Evolutionary conservation across 1,139 yeast genomes (phyloP), one percentile per base, ranked within the genome.

Genomic region (Sugiyamaella japonica): DNA sequence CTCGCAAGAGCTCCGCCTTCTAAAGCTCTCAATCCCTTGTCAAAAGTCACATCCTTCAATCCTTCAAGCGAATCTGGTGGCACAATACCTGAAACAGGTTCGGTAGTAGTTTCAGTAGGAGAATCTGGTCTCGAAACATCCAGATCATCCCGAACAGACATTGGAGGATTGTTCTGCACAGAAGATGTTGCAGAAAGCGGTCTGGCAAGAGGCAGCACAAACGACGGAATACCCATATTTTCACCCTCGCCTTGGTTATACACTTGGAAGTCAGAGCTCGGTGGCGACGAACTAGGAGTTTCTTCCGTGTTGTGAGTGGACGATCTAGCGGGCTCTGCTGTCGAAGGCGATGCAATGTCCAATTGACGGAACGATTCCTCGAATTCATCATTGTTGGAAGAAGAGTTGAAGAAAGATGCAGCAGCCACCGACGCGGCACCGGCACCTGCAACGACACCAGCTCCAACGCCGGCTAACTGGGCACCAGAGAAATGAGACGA

Each of bases 161-260:
- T 81, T 0, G 97, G 91, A 1, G 97, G 90, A 68, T 91, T 90
- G 71, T 90, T 90, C 64, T 88, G 95, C 16, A 90, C 95, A 54
- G 96, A 88, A 0, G 97, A 89, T 0, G 97, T 86, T 51, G 87
- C 81, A 0, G 96, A 88, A 59, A 85, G 90, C 1, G 95, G 87
- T 67, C 84, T 82, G 60, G 69, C 84, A 73, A 77, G 76, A 1
- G 82, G 83, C 56, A 80, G 66, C 5, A 72, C 69, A 62, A 77
- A 76, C 23, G 72, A 71, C 31, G 68, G 63, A 31, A 61, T 63
- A 38, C 78, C 58, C 74, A 81, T 67, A 73, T 82, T 49, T 10
- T 49, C 75, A 4, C 75, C 70, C 7, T 73, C 63, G 8, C 56
- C 54, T 13, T 43, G 43, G 41, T 59, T 59, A 52, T 67, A 70